Conservation (phyloP, 2,329 filamentous ascomycete genomes). For the Calonectria honghensis region DNA sequence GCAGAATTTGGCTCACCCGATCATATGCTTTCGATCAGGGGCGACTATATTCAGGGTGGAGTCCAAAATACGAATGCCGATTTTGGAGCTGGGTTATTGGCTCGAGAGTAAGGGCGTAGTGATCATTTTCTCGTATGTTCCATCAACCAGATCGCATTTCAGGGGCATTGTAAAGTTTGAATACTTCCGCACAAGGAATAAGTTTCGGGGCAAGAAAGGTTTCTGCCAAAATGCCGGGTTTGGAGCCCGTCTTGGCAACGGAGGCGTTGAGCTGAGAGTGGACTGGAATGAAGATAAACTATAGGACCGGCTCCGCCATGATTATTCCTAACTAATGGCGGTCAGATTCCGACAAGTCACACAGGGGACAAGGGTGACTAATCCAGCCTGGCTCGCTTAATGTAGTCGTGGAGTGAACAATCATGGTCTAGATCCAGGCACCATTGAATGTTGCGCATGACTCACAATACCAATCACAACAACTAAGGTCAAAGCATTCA, state of each 20-base stretch:
- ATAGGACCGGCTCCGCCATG: background rate
- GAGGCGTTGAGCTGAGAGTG: background rate
- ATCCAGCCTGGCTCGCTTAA: background rate
- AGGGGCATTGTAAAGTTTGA: background rate
- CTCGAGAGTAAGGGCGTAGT: too few species aligned
- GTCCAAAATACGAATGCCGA: background rate
- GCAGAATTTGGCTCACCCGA: background rate
- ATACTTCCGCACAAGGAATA: background rate
- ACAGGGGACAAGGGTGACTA: background rate
- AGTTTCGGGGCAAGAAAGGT: background rate
- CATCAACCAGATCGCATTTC: background rate
- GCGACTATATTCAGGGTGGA: background rate
- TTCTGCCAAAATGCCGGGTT: background rate
- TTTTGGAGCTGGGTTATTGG: too few species aligned
- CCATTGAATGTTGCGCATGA: background rate
- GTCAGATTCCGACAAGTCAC: background rate
- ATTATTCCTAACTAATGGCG: background rate
- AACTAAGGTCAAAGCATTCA: background rate
- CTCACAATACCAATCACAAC: background rate
- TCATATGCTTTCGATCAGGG: background rate
- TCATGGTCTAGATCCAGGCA: background rate
- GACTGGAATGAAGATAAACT: conserved; percentile 3
- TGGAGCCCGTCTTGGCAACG: background rate
- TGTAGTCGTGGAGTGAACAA: background rate
- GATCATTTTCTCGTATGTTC: background rate